phyloP scores from a whole-genome alignment of 2,329 filamentous ascomycete species.

The Fusarium veterinarium region DNA sequence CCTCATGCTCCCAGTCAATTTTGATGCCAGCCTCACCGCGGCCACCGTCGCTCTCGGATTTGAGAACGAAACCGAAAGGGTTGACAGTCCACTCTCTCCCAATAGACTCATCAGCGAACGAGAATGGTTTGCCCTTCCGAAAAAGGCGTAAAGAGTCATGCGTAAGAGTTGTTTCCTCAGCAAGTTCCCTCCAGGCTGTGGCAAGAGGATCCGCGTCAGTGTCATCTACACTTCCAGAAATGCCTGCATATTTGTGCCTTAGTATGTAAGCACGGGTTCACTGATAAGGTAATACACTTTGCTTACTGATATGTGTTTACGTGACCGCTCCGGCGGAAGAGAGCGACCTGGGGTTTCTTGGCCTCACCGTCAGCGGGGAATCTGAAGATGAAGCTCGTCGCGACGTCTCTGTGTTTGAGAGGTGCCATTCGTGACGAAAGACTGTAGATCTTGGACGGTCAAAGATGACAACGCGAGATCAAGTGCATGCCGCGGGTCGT shows the following conservation, averaged over 20 bases:
- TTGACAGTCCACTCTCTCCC: slow-evolving; percentile 71
- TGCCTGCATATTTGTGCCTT: slow-evolving; percentile 68
- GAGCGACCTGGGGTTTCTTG: slow-evolving; percentile 62
- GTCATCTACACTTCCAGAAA: slow-evolving; percentile 70
- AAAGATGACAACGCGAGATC: not conserved
- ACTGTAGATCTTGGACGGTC: not conserved
- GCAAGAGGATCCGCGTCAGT: slow-evolving; percentile 63
- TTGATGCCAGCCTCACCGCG: slow-evolving; percentile 59
- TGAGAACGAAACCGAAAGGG: slow-evolving; percentile 70
- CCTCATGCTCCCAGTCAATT: slow-evolving; percentile 72
- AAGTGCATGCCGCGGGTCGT: not conserved
- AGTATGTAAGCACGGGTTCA: slow-evolving; percentile 1
- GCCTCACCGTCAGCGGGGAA: slow-evolving; percentile 50
- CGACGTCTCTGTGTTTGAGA: slow-evolving; percentile 54
- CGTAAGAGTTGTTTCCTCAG: slow-evolving; percentile 70
- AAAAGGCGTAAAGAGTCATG: slow-evolving; percentile 60
- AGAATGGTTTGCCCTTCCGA: slow-evolving; percentile 68
- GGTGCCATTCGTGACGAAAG: slow-evolving; percentile 34
- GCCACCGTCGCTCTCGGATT: slow-evolving; percentile 39
- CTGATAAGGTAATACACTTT: not conserved
- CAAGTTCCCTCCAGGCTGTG: slow-evolving; percentile 71
- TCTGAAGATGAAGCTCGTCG: slow-evolving; percentile 64
- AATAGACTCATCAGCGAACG: slow-evolving; percentile 64
- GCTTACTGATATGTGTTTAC: slow-evolving; percentile 70
- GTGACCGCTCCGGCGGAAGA: slow-evolving; percentile 70